Evolutionary conservation across 2,329 filamentous ascomycete species (phyloP).

Genomic region (Colletotrichum tofieldiae): DNA sequence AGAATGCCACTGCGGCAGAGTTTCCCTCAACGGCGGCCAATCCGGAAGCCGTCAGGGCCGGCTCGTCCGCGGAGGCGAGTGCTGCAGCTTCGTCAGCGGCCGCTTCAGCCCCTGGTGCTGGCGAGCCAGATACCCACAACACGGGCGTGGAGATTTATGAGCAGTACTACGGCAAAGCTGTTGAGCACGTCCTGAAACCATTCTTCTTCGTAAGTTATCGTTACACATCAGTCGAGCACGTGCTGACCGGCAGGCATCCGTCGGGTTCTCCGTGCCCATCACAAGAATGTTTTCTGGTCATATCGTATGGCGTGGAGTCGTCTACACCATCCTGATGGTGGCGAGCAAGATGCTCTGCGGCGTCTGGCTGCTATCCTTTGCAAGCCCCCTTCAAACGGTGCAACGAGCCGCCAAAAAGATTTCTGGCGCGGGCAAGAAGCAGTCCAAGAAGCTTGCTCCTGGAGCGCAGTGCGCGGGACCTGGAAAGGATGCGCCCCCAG

Average conservation of each 20-base stretch:
- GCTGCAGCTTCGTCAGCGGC: background rate
- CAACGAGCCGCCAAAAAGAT: constrained; percentile 17
- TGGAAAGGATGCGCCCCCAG: background rate
- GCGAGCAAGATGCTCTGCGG: constrained; percentile 74
- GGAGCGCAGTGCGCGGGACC: constrained; percentile 29
- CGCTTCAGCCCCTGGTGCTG: background rate
- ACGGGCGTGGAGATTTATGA: constrained; percentile 52
- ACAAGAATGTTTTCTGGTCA: constrained; percentile 75
- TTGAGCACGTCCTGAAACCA: constrained; percentile 73
- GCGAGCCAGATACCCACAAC: background rate
- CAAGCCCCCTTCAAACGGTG: constrained; percentile 39
- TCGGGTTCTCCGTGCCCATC: constrained; percentile 86
- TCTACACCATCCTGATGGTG: constrained; percentile 81
- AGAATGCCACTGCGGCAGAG: background rate
- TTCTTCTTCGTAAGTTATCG: constrained; percentile 77
- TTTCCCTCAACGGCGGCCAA: background rate
- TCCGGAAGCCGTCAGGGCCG: background rate
- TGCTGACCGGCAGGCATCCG: constrained; percentile 62
- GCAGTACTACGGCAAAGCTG: constrained; percentile 56
- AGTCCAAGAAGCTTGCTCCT: constrained; percentile 23
- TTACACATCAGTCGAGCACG: background rate
- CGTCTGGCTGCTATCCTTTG: constrained; percentile 67
- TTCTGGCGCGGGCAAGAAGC: constrained; percentile 4
- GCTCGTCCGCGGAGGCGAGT: background rate
- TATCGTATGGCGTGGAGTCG: constrained; percentile 80